Percentiles rank a stretch among this genome's conserved stretches.
phyloP scores from a whole-genome alignment of 345 rosid genomes.

The Pugionium dolabratum region DNA sequence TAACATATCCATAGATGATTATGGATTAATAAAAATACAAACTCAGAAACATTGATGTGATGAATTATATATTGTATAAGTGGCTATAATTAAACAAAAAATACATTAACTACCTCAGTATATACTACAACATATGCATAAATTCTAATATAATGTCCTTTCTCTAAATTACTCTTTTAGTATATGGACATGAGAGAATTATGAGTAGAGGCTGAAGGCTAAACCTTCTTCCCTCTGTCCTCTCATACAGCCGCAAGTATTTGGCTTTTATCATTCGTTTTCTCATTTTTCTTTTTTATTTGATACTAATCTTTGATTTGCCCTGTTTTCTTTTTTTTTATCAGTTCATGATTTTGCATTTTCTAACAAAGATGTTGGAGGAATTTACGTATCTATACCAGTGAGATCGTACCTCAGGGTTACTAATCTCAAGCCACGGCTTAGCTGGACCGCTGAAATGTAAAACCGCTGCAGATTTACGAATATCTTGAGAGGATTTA shows the following conservation, averaged over 20 bases:
- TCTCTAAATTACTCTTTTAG: slow-evolving; percentile 28
- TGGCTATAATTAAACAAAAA: slow-evolving; percentile 33
- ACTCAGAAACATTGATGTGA: slow-evolving; percentile 18
- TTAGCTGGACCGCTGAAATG: slow-evolving; percentile 96
- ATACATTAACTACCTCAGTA: background rate
- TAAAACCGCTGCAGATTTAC: slow-evolving; percentile 71
- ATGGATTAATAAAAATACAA: slow-evolving; percentile 24
- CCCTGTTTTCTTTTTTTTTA: background rate
- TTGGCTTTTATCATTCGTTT: slow-evolving; percentile 25
- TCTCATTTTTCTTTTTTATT: background rate
- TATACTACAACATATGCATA: slow-evolving; percentile 12
- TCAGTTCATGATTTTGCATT: slow-evolving; percentile 69
- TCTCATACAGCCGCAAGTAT: slow-evolving; percentile 16
- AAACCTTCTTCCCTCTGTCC: slow-evolving; percentile 79
- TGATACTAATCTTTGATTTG: slow-evolving; percentile 34
- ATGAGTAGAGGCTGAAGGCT: slow-evolving; percentile 83
- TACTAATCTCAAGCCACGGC: slow-evolving; percentile 90
- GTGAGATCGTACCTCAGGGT: slow-evolving; percentile 56
- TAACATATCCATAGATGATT: slow-evolving; percentile 25
- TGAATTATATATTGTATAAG: slow-evolving; percentile 6
- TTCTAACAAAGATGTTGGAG: slow-evolving; percentile 66
- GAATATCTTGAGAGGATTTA: slow-evolving; percentile 36
- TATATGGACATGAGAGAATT: slow-evolving; percentile 50
- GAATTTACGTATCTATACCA: slow-evolving; percentile 75
- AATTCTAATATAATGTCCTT: slow-evolving; percentile 19